phyloP scores from a whole-genome alignment of 305 asterid genomes.

The Plantago coronopus region DNA sequence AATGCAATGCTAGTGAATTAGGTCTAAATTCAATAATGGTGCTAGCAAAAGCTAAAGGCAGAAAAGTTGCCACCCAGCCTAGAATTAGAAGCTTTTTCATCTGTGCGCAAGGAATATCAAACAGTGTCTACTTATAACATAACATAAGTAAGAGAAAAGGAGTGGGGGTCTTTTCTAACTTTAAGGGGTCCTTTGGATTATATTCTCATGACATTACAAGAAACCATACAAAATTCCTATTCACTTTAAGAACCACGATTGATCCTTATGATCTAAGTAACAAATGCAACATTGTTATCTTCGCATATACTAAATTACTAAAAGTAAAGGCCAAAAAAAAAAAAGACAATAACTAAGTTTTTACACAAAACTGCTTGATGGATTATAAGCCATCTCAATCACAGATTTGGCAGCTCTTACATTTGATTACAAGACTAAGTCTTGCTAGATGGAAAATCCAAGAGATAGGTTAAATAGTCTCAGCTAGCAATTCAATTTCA shows the following conservation, averaged over 20 bases:
- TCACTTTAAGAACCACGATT: no score
- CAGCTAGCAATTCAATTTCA: neutral
- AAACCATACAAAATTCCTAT: no score
- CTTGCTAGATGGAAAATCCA: neutral
- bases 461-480: neutral
- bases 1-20: no score
- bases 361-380: neutral
- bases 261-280: no score
- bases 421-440: neutral
- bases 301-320: neutral
- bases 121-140: neutral
- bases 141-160: neutral
- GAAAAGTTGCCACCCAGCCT: conserved; percentile 7
- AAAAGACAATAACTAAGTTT: neutral
- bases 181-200: neutral
- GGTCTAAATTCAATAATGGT: neutral
- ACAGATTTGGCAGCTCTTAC: neutral
- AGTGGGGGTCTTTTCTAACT: neutral
- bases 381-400: neutral
- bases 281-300: neutral
- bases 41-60: neutral
- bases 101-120: conserved; percentile 9
- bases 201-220: neutral
- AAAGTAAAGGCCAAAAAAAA: neutral
- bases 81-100: neutral